Conservation (phyloP, 192 early-diverging fungal species). For the Geranomyces michiganensis region DNA sequence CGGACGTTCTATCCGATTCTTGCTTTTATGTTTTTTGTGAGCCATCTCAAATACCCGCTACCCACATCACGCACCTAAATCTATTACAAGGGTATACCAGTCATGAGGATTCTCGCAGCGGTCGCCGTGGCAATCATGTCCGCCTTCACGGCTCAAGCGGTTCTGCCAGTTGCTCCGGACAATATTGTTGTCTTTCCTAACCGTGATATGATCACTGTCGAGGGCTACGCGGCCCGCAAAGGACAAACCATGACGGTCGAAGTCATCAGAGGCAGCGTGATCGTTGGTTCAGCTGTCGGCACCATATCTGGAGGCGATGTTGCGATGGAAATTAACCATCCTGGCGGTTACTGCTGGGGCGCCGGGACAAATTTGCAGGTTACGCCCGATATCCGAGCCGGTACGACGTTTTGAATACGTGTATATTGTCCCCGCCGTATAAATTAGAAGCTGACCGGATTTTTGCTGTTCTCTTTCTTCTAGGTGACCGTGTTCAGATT, state of each 20-base stretch:
- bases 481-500: not conserved
- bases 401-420: no score
- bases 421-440: no score
- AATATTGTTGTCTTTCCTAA: slow-evolving; percentile 10
- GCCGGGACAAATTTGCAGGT: not conserved
- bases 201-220: slow-evolving; percentile 13
- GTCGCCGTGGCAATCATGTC: no score
- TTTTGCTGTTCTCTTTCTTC: no score
- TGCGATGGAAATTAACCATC: slow-evolving; percentile 15
- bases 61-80: no score
- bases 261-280: not conserved
- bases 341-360: slow-evolving; percentile 15
- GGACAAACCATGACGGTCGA: not conserved
- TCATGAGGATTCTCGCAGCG: no score
- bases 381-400: slow-evolving; percentile 6
- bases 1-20: no score
- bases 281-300: slow-evolving; percentile 3
- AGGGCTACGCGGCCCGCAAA: not conserved
- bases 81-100: no score
- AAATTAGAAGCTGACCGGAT: no score
- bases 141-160: no score
- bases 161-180: not conserved
- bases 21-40: no score
- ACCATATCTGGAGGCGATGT: slow-evolving; percentile 6
- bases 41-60: no score